phyloP scores from a whole-genome alignment of 176 grass and related monocot species.

The Juncus inflexus region DNA sequence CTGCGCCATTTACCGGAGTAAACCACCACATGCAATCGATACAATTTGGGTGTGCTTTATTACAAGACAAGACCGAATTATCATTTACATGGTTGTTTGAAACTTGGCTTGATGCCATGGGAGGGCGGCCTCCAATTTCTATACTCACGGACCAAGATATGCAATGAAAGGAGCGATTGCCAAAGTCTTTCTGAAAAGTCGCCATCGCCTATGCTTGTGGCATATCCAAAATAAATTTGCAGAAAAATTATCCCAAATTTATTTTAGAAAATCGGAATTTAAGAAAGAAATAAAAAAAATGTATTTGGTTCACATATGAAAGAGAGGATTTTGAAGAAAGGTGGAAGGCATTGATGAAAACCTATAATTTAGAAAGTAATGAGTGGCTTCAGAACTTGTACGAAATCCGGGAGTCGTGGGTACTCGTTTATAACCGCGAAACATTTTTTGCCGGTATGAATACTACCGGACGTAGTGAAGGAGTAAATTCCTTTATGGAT shows the following conservation, averaged over 20 bases:
- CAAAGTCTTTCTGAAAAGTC: not conserved
- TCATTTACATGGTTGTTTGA: no score
- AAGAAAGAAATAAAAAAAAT: no score
- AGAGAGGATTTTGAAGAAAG: not conserved
- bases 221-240: not conserved
- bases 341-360: no score
- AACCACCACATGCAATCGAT: not conserved
- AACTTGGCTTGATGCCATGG: no score
- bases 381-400: slow-evolving; percentile 10
- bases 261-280: no score
- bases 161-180: not conserved
- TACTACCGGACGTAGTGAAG: not conserved
- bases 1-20: not conserved
- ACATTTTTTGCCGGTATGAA: no score
- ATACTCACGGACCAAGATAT: not conserved
- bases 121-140: not conserved
- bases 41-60: not conserved
- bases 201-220: not conserved
- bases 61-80: no score
- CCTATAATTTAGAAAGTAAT: not conserved
- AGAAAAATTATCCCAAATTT: not conserved
- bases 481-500: slow-evolving; percentile 5
- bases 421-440: no score
- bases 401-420: not conserved
- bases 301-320: slow-evolving; percentile 5